Evolutionary conservation across 2,329 filamentous ascomycete genomes (phyloP).

Genomic region (Juglanconis oblonga): DNA sequence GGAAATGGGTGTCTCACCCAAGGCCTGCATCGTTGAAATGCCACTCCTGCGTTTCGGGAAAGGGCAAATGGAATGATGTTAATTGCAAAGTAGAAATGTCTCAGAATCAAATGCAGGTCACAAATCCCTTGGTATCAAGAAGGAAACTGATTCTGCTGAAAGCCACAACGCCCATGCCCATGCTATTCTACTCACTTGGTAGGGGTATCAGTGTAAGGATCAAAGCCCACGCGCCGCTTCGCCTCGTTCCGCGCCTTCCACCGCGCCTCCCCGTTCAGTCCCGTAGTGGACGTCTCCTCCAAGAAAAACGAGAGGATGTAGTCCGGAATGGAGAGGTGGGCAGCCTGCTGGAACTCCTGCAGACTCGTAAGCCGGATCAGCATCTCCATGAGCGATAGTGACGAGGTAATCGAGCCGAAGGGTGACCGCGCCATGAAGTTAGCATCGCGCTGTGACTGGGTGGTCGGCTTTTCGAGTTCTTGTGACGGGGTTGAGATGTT

Average conservation of each 20-base stretch:
- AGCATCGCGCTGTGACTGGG: conserved; percentile 19
- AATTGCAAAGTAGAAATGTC: too few relatives aligned
- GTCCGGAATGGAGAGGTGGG: conserved; percentile 85
- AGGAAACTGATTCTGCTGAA: too few relatives aligned
- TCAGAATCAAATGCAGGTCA: too few relatives aligned
- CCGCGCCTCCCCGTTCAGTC: conserved; percentile 43
- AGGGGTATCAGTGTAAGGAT: conserved; percentile 50
- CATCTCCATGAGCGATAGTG: conserved; percentile 79
- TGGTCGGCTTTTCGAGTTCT: conserved; percentile 1
- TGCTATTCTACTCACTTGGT: conserved; percentile 22
- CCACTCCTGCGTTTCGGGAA: too few relatives aligned
- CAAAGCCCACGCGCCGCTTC: conserved; percentile 51
- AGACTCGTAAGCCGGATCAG: conserved; percentile 80
- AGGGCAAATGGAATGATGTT: too few relatives aligned
- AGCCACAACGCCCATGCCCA: neutral
- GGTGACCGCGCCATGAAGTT: conserved; percentile 42
- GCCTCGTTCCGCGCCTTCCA: conserved; percentile 44
- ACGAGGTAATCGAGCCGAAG: conserved; percentile 52
- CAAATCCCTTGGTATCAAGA: too few relatives aligned
- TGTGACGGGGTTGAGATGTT: neutral
- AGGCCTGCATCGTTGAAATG: too few relatives aligned
- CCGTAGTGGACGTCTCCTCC: conserved; percentile 54
- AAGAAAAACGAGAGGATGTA: conserved; percentile 88
- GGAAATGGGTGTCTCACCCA: too few relatives aligned
- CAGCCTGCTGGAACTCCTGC: conserved; percentile 88